These are phyloP conservation scores for Gloeostereum incarnatum DNA, from an alignment of 768 basidiomycete species.

Conservation along the genomic window DNA sequence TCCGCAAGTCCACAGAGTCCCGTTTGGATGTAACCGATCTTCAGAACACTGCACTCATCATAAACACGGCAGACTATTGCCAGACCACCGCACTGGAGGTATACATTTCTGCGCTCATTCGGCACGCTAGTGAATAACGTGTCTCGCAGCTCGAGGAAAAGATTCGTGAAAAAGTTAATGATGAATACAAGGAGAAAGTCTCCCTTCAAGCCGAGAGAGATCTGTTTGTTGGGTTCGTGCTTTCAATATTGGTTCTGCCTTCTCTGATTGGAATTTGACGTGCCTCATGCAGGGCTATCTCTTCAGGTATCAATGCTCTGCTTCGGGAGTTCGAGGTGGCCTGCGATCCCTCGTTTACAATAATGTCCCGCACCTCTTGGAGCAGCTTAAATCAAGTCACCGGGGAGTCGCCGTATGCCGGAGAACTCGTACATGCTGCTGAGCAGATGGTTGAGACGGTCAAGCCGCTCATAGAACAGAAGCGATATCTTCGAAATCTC, in stretches of 20 bases:
- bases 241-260: background rate
- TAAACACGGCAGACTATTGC: slow-evolving; percentile 98
- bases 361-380: slow-evolving; percentile 78
- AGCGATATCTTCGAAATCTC: slow-evolving; percentile 89
- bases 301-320: slow-evolving; percentile 70
- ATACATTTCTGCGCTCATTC: slow-evolving; percentile 7
- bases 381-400: slow-evolving; percentile 71
- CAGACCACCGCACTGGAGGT: slow-evolving; percentile 87
- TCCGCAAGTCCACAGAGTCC: slow-evolving; percentile 68
- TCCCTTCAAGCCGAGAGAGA: slow-evolving; percentile 83
- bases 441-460: slow-evolving; percentile 73
- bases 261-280: slow-evolving; percentile 3
- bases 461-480: slow-evolving; percentile 81
- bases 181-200: slow-evolving; percentile 69
- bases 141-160: slow-evolving; percentile 78
- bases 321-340: slow-evolving; percentile 81
- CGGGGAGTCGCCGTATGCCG: slow-evolving; percentile 75
- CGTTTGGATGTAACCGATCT: slow-evolving; percentile 71
- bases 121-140: background rate
- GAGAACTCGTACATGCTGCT: slow-evolving; percentile 64
- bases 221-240: slow-evolving; percentile 71
- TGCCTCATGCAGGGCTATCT: slow-evolving; percentile 54
- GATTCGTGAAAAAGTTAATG: slow-evolving; percentile 72
- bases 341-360: slow-evolving; percentile 70
- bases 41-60: slow-evolving; percentile 76